Evolutionary conservation across 306 rosid species (phyloP).

Genomic region (Rosa lucieae): DNA sequence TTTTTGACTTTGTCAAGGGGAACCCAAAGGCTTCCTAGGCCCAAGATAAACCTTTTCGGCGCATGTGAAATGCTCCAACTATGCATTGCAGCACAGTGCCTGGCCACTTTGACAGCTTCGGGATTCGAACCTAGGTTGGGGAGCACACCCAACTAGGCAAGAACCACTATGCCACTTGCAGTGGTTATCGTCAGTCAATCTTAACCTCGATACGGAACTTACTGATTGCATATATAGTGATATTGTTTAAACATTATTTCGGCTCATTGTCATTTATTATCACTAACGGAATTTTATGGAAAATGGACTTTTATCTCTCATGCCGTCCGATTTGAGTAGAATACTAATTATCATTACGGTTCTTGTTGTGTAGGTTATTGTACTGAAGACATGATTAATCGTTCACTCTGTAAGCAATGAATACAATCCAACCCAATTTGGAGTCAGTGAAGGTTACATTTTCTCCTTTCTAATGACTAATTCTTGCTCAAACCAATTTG

Average conservation of each 20-base stretch:
- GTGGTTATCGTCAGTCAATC: not conserved
- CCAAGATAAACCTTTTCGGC: too few species aligned
- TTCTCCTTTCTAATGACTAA: conserved; percentile 15
- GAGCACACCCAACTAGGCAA: too few species aligned
- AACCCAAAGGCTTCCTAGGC: too few species aligned
- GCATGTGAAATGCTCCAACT: too few species aligned
- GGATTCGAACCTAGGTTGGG: too few species aligned
- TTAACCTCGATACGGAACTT: not conserved
- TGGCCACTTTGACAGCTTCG: too few species aligned
- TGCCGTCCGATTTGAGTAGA: not conserved
- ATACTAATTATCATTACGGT: not conserved
- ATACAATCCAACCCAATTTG: conserved; percentile 58
- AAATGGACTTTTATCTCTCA: not conserved
- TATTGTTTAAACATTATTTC: not conserved
- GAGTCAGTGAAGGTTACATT: conserved; percentile 58
- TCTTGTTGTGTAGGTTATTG: not conserved
- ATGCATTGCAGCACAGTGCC: too few species aligned
- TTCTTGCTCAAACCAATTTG: conserved; percentile 18
- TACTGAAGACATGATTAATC: too few species aligned
- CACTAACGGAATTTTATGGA: not conserved
- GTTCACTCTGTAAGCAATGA: conserved; percentile 55
- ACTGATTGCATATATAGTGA: not conserved
- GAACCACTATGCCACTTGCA: too few species aligned
- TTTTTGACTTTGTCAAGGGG: too few species aligned
- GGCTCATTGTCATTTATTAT: not conserved